A percentile compares a stretch with the other conserved stretches of the same genome.
These are phyloP conservation scores for Alnus glutinosa DNA, from an alignment of 306 rosid genomes.

Conservation along the genomic window DNA sequence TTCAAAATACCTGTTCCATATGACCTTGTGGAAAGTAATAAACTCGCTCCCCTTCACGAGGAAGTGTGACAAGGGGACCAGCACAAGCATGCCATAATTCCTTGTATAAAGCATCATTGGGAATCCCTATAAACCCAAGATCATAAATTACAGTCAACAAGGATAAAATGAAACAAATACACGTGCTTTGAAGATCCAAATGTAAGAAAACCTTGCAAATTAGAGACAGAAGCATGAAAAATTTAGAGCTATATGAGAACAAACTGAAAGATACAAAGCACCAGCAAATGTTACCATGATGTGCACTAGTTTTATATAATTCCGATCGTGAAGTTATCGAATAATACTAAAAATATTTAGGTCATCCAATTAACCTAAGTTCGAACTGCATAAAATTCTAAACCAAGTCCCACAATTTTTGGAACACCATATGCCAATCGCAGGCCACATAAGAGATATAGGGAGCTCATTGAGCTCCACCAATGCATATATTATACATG, in stretches of 20 bases:
- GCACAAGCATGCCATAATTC: slow-evolving; percentile 99
- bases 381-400: neutral
- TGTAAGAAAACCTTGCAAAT: neutral
- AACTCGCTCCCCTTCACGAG: slow-evolving; percentile 85
- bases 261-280: neutral
- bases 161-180: neutral
- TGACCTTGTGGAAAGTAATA: slow-evolving; percentile 99
- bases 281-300: neutral
- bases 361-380: neutral
- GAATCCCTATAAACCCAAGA: slow-evolving; percentile 45
- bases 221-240: slow-evolving; percentile 5
- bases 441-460: neutral
- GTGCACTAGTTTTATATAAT: neutral
- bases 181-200: neutral
- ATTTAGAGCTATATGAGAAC: neutral
- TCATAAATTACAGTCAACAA: neutral
- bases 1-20: slow-evolving; percentile 83
- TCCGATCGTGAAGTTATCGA: neutral
- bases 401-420: neutral
- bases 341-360: neutral
- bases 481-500: neutral
- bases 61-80: slow-evolving; percentile 97
- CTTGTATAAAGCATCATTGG: slow-evolving; percentile 78
- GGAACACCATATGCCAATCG: neutral
- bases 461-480: neutral